Evolutionary conservation across 495 filamentous ascomycete genomes (phyloP), one percentile per base, ranked within the genome.

Genomic region (Trichoderma asperelloides): DNA sequence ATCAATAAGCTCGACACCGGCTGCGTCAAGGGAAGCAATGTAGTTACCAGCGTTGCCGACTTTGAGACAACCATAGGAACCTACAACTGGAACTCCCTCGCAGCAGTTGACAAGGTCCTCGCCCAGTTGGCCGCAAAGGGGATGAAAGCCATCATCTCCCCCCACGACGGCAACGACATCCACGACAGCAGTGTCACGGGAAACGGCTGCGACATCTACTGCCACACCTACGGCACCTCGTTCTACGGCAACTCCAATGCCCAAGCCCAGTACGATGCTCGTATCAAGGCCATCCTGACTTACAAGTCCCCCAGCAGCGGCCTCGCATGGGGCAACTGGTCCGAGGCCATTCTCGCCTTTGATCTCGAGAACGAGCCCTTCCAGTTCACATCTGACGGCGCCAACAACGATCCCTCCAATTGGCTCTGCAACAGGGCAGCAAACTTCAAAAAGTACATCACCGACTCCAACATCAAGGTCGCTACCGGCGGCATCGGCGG

Each of bases 361-460:
- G 75, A 79, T 64, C 64, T 79, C 1, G 71, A 79, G 69, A 79
- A 79, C 66, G 76, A 79, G 70, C 77, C 76, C 27, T 72, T 79
- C 69, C 55, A 70, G 8, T 63, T 70, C 45, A 11, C 63, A 37
- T 70, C 67, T 2, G 66, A 71, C 2, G 68, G 72, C 33, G 55
- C 64, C 18, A 69, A 67, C 57, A 71, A 73, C 67, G 74, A 75
- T 68, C 69, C 68, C 28, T 67, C 67, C 28, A 69, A 70, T 63
- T 79, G 77, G 77, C 65, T 78, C 15, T 77, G 75, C 71, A 71
- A 70, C 1, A 69, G 72, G 3, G 75, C 75, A 13, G 64, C 64
- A 37, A 69, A 72, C 7, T 71, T 77, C 63, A 70, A 70, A 11
- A 39, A 30, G 9, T 41, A 64, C 4, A 63, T 74, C 1, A 66